These are phyloP conservation scores for Takashimella tepidaria DNA, from an alignment of 1,284 basidiomycete species.

Conservation along the genomic window DNA sequence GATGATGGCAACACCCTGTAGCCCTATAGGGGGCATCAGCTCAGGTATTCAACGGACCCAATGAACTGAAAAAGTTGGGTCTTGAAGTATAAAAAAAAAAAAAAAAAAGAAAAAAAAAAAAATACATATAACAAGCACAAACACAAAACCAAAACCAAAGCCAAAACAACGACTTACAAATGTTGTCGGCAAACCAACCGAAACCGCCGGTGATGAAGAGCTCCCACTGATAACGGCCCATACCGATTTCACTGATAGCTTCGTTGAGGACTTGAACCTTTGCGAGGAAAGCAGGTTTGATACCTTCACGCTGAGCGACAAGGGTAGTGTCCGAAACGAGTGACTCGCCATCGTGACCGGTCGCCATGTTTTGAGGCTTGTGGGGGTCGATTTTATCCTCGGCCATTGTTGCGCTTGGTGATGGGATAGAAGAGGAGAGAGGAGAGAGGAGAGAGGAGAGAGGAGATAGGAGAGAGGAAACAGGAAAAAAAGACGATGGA, in stretches of 20 bases:
- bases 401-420: neutral
- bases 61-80: too few species aligned
- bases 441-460: neutral
- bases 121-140: too few species aligned
- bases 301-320: constrained; percentile 19
- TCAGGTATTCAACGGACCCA: too few species aligned
- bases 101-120: too few species aligned
- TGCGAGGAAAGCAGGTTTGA: constrained; percentile 30
- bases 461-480: neutral
- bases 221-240: constrained; percentile 59
- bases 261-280: constrained; percentile 33
- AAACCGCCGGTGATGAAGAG: constrained; percentile 55
- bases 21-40: too few species aligned
- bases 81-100: too few species aligned
- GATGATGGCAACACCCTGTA: constrained; percentile 56
- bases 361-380: neutral
- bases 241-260: constrained; percentile 52
- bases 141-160: too few species aligned
- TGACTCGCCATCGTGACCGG: constrained; percentile 14
- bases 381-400: neutral
- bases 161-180: constrained; percentile 42
- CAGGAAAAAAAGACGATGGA: neutral
- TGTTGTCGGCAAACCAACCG: constrained; percentile 48
- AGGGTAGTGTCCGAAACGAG: constrained; percentile 15
- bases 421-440: neutral